Conservation (phyloP, 23 red algal species). For the Gracilariopsis chorda region DNA sequence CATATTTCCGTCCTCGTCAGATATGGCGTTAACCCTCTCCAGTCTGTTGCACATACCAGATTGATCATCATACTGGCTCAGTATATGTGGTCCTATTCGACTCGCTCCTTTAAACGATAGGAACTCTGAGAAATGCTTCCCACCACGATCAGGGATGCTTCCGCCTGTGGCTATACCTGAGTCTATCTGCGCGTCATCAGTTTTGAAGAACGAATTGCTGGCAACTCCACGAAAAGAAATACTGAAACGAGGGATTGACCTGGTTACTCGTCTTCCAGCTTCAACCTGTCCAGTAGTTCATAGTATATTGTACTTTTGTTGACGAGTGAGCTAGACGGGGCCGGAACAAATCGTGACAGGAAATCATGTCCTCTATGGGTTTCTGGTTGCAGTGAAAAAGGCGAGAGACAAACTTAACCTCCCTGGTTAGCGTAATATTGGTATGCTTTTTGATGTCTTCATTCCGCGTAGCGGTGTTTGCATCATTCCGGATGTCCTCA, state of each 20-base stretch:
- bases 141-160: constrained; percentile 7
- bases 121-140: too few relatives aligned
- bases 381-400: background rate
- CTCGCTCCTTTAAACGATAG: too few relatives aligned
- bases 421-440: constrained; percentile 37
- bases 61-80: too few relatives aligned
- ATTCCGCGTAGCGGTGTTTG: background rate
- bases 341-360: background rate
- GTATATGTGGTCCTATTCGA: too few relatives aligned
- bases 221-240: background rate
- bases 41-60: too few relatives aligned
- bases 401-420: constrained; percentile 46
- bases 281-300: background rate
- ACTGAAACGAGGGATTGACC: background rate
- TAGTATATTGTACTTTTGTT: background rate
- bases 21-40: too few relatives aligned
- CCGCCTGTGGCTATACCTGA: background rate
- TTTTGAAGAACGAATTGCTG: background rate
- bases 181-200: background rate
- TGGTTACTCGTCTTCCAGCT: constrained; percentile 13
- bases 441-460: constrained; percentile 9
- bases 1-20: too few relatives aligned
- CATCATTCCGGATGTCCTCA: constrained; percentile 38
- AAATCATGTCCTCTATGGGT: background rate
- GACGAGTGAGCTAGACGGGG: background rate